Percentiles rank a stretch among this genome's conserved stretches.
Evolutionary conservation across 2,329 filamentous ascomycete species (phyloP).

Genomic region (Orbilia brochopaga): DNA sequence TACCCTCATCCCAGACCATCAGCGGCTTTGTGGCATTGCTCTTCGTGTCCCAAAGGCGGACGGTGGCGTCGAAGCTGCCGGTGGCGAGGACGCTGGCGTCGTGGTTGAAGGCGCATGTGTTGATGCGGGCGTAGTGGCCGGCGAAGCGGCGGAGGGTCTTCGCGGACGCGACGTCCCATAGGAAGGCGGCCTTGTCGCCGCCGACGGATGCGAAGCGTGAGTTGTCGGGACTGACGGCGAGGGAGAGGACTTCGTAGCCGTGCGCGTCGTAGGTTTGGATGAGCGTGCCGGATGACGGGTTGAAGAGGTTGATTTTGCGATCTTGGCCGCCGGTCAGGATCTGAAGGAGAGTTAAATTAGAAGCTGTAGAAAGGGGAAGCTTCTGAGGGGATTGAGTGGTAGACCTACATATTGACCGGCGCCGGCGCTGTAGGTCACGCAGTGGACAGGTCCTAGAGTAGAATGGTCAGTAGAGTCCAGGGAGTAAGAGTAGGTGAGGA

Average conservation of each 20-base stretch:
- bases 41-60: slow-evolving; percentile 87
- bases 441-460: slow-evolving; percentile 54
- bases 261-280: slow-evolving; percentile 90
- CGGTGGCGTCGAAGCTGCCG: slow-evolving; percentile 89
- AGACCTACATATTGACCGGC: slow-evolving; percentile 53
- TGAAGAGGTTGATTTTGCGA: slow-evolving; percentile 57
- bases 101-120: slow-evolving; percentile 79
- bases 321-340: slow-evolving; percentile 54
- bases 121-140: slow-evolving; percentile 75
- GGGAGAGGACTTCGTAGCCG: slow-evolving; percentile 86
- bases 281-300: slow-evolving; percentile 61
- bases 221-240: slow-evolving; percentile 77
- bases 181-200: slow-evolving; percentile 86
- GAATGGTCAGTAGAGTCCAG: background rate
- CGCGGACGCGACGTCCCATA: slow-evolving; percentile 90
- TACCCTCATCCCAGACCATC: slow-evolving; percentile 51
- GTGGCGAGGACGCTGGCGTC: slow-evolving; percentile 80
- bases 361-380: too few species aligned
- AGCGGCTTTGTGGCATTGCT: slow-evolving; percentile 65
- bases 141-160: slow-evolving; percentile 77
- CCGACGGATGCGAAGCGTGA: slow-evolving; percentile 83
- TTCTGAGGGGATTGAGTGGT: slow-evolving; percentile 13
- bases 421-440: slow-evolving; percentile 54
- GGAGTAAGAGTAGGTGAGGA: background rate
- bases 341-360: slow-evolving; percentile 13